phyloP scores from a whole-genome alignment of 306 rosid species.

The Citrullus colocynthis region DNA sequence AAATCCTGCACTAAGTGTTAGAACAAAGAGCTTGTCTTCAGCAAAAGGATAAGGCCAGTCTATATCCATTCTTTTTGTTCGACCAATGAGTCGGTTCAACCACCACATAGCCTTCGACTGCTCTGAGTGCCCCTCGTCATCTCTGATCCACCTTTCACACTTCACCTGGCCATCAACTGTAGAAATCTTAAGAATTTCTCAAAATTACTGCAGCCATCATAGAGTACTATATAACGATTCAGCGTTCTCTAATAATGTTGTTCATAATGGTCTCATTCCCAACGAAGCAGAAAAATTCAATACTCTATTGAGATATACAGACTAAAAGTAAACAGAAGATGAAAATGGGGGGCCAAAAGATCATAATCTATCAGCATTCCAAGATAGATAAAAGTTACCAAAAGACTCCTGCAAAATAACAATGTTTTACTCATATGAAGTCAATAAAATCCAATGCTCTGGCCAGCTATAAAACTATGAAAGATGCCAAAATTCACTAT shows the following conservation, averaged over 20 bases:
- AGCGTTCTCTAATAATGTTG: not conserved
- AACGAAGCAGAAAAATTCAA: not conserved
- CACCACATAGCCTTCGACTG: slow-evolving; percentile 78
- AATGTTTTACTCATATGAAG: not conserved
- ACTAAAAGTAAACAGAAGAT: not conserved
- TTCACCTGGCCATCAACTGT: slow-evolving; percentile 86
- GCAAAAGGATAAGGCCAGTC: slow-evolving; percentile 91
- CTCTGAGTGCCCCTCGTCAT: slow-evolving; percentile 33
- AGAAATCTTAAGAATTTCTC: slow-evolving; percentile 28
- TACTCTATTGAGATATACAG: not conserved
- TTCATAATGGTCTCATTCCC: not conserved
- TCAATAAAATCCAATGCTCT: slow-evolving; percentile 2
- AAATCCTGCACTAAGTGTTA: slow-evolving; percentile 84
- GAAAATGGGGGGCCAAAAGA: not conserved
- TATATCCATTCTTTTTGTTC: slow-evolving; percentile 53
- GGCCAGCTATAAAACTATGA: not conserved
- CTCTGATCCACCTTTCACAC: slow-evolving; percentile 93
- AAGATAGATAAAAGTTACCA: not conserved
- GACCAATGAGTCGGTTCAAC: slow-evolving; percentile 66
- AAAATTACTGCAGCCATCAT: not conserved
- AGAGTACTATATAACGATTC: not conserved
- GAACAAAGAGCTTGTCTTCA: slow-evolving; percentile 70
- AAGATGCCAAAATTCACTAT: not conserved
- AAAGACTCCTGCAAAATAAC: not conserved
- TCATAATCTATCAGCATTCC: not conserved